These are phyloP conservation scores for Boletus sp. DNA, from an alignment of 768 basidiomycete species.

Conservation along the genomic window DNA sequence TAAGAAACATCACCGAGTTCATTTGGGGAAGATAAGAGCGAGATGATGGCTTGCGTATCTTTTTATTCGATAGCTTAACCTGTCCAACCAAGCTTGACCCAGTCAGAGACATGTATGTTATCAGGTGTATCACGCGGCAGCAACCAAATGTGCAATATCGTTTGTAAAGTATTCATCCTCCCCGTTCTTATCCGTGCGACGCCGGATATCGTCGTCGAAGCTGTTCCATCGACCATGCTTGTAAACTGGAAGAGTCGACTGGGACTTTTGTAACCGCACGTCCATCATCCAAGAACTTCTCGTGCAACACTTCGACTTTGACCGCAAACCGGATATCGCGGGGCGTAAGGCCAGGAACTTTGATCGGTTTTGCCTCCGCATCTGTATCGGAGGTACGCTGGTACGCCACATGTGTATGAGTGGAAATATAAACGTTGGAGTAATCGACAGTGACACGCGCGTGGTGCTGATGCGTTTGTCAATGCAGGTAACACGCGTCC, in stretches of 20 bases:
- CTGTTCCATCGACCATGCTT: constrained; percentile 24
- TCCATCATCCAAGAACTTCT: constrained; percentile 18
- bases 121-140: constrained; percentile 1
- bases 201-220: constrained; percentile 22
- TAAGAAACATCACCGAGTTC: constrained; percentile 24
- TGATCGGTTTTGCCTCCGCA: constrained; percentile 9
- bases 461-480: constrained; percentile 24
- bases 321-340: constrained; percentile 51
- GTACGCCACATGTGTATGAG: constrained; percentile 30
- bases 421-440: constrained; percentile 17
- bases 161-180: not conserved
- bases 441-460: constrained; percentile 30
- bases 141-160: not conserved
- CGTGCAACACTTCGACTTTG: constrained; percentile 37
- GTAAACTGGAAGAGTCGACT: constrained; percentile 2
- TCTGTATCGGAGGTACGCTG: constrained; percentile 4
- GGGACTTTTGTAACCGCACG: constrained; percentile 25
- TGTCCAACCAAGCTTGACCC: not conserved
- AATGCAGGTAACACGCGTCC: not conserved
- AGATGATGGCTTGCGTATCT: not conserved
- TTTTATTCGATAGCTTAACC: not conserved
- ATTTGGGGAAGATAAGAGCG: constrained; percentile 27
- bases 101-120: constrained; percentile 4
- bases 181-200: not conserved
- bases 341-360: constrained; percentile 43